A percentile compares a stretch with the other conserved stretches of the same genome.
These are phyloP conservation scores for Geosmithia flava DNA, from an alignment of 2,329 filamentous ascomycete species.

Conservation along the genomic window DNA sequence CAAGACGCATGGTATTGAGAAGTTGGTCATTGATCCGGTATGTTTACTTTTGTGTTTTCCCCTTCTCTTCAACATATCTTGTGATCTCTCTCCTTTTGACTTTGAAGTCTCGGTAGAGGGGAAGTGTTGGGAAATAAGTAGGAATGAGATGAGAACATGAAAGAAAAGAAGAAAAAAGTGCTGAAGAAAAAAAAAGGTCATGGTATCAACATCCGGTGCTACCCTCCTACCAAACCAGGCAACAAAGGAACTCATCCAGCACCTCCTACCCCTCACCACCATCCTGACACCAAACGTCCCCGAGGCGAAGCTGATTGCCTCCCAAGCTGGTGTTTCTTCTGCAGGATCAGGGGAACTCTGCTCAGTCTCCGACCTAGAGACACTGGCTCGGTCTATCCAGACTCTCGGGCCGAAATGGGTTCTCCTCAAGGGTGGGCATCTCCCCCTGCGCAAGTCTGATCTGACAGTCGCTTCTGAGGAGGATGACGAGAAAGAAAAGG, in stretches of 20 bases:
- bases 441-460: constrained; percentile 55
- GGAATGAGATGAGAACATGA: not conserved
- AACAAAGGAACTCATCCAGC: constrained; percentile 43
- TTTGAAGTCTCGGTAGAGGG: no score
- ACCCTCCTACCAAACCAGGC: constrained; percentile 54
- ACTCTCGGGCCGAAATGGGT: constrained; percentile 66
- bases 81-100: not conserved
- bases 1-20: constrained; percentile 14
- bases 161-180: no score
- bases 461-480: constrained; percentile 38
- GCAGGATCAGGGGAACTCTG: constrained; percentile 23
- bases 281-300: constrained; percentile 69
- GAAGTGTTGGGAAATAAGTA: not conserved
- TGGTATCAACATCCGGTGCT: constrained; percentile 77
- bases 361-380: constrained; percentile 53
- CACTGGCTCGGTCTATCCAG: constrained; percentile 53
- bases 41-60: constrained; percentile 1
- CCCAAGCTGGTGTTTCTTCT: constrained; percentile 28
- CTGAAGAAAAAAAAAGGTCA: constrained; percentile 47
- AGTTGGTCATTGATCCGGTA: constrained; percentile 25
- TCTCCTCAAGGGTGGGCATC: constrained; percentile 81
- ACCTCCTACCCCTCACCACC: constrained; percentile 53
- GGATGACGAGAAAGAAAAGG: constrained; percentile 42
- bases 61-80: not conserved
- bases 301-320: constrained; percentile 55